These are phyloP conservation scores for Trametes gibbosa DNA, from an alignment of 768 basidiomycete genomes.

Conservation along the genomic window DNA sequence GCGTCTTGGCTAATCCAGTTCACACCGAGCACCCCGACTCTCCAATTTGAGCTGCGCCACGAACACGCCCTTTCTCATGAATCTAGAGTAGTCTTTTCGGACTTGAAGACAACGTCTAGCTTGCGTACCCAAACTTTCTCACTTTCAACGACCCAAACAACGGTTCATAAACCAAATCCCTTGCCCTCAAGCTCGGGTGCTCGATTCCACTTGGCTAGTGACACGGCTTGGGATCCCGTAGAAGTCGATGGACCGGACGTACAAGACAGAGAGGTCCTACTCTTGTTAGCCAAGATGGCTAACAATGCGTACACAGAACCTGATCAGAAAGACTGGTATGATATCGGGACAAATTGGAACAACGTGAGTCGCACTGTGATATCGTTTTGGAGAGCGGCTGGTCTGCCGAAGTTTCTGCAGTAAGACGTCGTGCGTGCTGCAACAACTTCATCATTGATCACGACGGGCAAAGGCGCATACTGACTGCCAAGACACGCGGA, in stretches of 20 bases:
- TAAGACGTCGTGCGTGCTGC: too few species aligned
- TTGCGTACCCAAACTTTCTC: slow-evolving; percentile 35
- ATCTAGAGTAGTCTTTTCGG: slow-evolving; percentile 57
- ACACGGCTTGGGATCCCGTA: slow-evolving; percentile 58
- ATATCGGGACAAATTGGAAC: slow-evolving; percentile 61
- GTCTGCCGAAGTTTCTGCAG: too few species aligned
- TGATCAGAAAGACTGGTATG: slow-evolving; percentile 65
- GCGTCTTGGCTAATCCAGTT: slow-evolving; percentile 20
- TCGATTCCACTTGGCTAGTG: slow-evolving; percentile 34
- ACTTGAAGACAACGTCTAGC: slow-evolving; percentile 38
- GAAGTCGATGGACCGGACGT: slow-evolving; percentile 72
- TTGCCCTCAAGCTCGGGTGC: slow-evolving; percentile 32
- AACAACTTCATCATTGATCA: too few species aligned
- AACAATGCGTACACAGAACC: slow-evolving; percentile 72
- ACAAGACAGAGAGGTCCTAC: slow-evolving; percentile 65
- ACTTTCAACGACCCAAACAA: slow-evolving; percentile 39
- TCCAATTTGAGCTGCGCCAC: slow-evolving; percentile 67
- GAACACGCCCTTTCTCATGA: slow-evolving; percentile 53
- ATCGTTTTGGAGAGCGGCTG: too few species aligned
- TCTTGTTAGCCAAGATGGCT: slow-evolving; percentile 85
- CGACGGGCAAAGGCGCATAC: too few species aligned
- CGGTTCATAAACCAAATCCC: slow-evolving; percentile 49
- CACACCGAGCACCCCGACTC: slow-evolving; percentile 15
- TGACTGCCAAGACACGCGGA: too few species aligned
- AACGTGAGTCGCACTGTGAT: slow-evolving; percentile 11